Percentiles rank a stretch among this genome's conserved stretches.
phyloP scores from a whole-genome alignment of 208 protist genomes.

The Leishmania guyanensis region DNA sequence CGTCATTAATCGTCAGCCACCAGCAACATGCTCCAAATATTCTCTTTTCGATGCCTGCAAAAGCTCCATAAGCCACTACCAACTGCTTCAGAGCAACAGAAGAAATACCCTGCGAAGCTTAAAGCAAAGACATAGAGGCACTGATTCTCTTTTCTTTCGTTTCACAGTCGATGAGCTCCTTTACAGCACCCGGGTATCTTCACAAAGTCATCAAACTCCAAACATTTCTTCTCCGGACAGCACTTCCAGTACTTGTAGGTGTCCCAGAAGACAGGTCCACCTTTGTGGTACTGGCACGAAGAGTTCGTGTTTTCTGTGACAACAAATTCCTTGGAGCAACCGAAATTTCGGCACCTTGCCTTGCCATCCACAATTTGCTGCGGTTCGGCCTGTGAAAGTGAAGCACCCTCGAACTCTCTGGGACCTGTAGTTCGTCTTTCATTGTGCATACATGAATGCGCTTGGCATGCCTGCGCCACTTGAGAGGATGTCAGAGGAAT shows the following conservation, averaged over 20 bases:
- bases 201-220: constrained; percentile 89
- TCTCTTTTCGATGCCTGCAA: too few species aligned
- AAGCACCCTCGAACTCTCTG: constrained; percentile 78
- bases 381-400: constrained; percentile 32
- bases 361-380: constrained; percentile 77
- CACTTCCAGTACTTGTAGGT: constrained; percentile 92
- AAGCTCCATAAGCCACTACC: not conserved
- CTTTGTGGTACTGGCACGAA: constrained; percentile 70
- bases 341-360: constrained; percentile 81
- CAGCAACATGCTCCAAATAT: not conserved
- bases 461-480: not conserved
- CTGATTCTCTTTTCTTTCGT: not conserved
- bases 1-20: not conserved
- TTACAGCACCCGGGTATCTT: constrained; percentile 78
- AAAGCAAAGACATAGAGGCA: not conserved
- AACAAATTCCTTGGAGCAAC: constrained; percentile 77
- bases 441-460: constrained; percentile 1
- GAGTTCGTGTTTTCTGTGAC: constrained; percentile 70
- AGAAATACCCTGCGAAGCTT: not conserved
- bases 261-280: constrained; percentile 86
- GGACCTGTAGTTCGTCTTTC: constrained; percentile 52
- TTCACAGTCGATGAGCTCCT: constrained; percentile 66
- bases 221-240: constrained; percentile 79
- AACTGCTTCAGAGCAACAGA: not conserved
- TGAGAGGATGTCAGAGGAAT: constrained; percentile 48